Evolutionary conservation across 2,329 filamentous ascomycete genomes (phyloP), one percentile per base, ranked within the genome.

Genomic region (Penicillium hordei): DNA sequence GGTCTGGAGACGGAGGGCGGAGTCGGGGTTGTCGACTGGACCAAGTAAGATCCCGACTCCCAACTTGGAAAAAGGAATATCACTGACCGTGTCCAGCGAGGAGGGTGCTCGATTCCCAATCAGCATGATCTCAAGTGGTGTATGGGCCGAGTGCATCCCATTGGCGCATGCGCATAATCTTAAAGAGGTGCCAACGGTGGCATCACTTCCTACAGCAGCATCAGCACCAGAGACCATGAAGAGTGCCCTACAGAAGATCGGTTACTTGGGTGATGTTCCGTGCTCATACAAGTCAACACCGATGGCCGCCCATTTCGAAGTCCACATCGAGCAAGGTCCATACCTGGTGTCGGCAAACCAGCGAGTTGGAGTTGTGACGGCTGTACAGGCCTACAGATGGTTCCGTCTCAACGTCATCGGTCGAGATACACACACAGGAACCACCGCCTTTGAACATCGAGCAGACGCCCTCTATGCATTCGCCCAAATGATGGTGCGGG

Each of bases 321-420:
- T 93, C 4, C 90, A 93, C 68, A 93, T 93, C 48, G 91, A 95
- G 71, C 91, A 95, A 71, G 90, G 90, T 0, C 89, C 90, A 0
- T 84, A 91, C 34, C 81, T 95, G 1, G 86, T 93, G 67, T 81
- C 81, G 17, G 79, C 82, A 29, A 76, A 80, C 27, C 81, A 86
- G 62, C 86, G 86, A 53, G 82, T 93, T 51, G 87, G 88, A 23
- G 82, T 90, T 7, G 89, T 93, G 5, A 82, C 83, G 33, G 89
- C 88, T 2, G 89, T 89, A 1, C 89, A 92, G 70, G 87, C 87
- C 5, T 91, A 90, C 72, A 84, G 85, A 57, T 92, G 89, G 89
- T 86, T 86, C 71, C 88, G 84, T 0, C 72, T 92, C 38, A 84
- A 83, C 6, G 81, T 92, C 3, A 78, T 78, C 10, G 89, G 89